Conservation (phyloP, 2,329 filamentous ascomycete genomes). For the Neodidymelliopsis sp. region DNA sequence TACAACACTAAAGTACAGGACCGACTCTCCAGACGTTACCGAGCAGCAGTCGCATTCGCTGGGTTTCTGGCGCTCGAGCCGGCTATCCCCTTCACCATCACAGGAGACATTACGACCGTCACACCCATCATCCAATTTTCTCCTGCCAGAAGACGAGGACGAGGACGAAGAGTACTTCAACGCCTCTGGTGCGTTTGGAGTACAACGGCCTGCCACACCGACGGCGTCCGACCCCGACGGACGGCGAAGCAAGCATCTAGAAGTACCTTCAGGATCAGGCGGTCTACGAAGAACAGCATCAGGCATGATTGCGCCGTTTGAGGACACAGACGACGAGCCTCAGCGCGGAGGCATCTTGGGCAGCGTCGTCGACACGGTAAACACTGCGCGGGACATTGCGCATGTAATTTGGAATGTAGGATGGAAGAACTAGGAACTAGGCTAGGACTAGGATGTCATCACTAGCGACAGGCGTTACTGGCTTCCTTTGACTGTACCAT, state of each 20-base stretch:
- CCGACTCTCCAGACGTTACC: conserved; percentile 74
- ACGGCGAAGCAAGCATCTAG: conserved; percentile 25
- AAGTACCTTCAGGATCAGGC: conserved; percentile 34
- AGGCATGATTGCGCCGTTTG: conserved; percentile 91
- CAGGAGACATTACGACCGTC: conserved; percentile 81
- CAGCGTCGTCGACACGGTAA: conserved; percentile 79
- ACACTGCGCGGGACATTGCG: conserved; percentile 69
- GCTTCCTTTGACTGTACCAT: conserved; percentile 26
- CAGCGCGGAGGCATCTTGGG: conserved; percentile 71
- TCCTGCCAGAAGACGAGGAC: conserved; percentile 67
- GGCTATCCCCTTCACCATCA: conserved; percentile 76
- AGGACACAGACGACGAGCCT: conserved; percentile 72
- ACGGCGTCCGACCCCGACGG: conserved; percentile 42
- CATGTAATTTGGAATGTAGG: conserved; percentile 73
- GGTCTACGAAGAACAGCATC: conserved; percentile 81
- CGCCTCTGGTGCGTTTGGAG: conserved; percentile 48
- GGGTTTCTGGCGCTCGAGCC: conserved; percentile 55
- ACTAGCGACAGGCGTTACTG: conserved; percentile 36
- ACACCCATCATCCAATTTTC: conserved; percentile 69
- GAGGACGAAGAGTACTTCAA: conserved; percentile 56
- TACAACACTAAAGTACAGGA: conserved; percentile 84
- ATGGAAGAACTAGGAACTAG: conserved; percentile 57
- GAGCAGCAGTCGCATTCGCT: conserved; percentile 57
- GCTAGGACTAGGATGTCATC: conserved; percentile 17
- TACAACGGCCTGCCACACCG: conserved; percentile 44